Evolutionary conservation across 2,329 filamentous ascomycete genomes (phyloP).

Genomic region (Sarocladiaceae sp.): DNA sequence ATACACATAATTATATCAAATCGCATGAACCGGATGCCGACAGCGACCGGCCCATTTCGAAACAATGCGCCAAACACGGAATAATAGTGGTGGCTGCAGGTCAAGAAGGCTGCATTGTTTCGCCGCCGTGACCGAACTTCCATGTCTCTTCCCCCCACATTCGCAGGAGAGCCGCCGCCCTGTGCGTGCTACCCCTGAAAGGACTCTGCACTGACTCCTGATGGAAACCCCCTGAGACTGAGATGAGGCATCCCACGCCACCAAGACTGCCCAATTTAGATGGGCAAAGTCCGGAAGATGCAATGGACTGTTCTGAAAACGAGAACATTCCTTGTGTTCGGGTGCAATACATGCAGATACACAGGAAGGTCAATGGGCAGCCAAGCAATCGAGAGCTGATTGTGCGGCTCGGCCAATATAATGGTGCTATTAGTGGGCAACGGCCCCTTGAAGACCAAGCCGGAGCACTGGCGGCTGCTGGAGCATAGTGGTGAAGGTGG

Average conservation of each 20-base stretch:
- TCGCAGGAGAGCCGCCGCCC: background rate
- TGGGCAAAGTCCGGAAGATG: background rate
- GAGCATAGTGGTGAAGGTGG: conserved; percentile 7
- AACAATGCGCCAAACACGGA: background rate
- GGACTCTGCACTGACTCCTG: background rate
- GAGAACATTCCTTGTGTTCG: no score
- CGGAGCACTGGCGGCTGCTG: conserved; percentile 7
- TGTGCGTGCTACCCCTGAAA: background rate
- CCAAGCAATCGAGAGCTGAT: no score
- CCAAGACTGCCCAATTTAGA: background rate
- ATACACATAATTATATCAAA: background rate
- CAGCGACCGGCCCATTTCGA: no score
- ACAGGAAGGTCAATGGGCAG: no score
- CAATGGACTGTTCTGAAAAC: background rate
- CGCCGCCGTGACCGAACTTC: conserved; percentile 1
- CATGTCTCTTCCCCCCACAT: background rate
- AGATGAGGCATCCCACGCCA: background rate
- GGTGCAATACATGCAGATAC: conserved; percentile 4
- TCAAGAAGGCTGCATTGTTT: background rate
- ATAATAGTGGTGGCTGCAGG: background rate
- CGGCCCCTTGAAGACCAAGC: background rate
- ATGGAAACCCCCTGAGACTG: conserved; percentile 4
- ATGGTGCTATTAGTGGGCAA: background rate
- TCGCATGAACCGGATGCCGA: no score
- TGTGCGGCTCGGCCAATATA: background rate